These are phyloP conservation scores for Ustilaginoidea virens DNA, from an alignment of 2,329 filamentous ascomycete genomes.

Conservation along the genomic window DNA sequence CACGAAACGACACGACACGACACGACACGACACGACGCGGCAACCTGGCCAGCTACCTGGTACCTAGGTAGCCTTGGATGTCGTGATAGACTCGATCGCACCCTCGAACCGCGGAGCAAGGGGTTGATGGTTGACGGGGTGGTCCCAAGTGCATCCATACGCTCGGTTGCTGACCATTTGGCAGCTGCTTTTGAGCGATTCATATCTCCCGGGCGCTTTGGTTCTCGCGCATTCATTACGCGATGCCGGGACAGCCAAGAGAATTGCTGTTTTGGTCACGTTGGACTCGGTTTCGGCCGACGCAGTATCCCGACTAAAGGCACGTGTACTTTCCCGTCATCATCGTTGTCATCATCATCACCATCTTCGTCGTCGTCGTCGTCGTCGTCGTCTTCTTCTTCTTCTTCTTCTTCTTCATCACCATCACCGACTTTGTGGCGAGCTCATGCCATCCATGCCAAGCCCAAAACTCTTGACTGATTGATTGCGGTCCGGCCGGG, in stretches of 20 bases:
- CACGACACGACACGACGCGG: too few relatives aligned
- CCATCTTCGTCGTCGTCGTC: neutral
- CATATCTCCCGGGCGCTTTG: constrained; percentile 83
- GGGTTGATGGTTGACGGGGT: too few relatives aligned
- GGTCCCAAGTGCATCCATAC: too few relatives aligned
- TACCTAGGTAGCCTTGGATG: too few relatives aligned
- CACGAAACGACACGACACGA: too few relatives aligned
- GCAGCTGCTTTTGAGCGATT: constrained; percentile 83
- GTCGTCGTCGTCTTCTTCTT: neutral
- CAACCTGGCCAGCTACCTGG: too few relatives aligned
- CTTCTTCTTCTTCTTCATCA: neutral
- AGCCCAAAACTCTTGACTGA: too few relatives aligned
- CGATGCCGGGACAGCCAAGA: constrained; percentile 76
- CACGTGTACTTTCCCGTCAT: neutral
- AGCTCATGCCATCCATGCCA: too few relatives aligned
- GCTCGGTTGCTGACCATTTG: constrained; percentile 2
- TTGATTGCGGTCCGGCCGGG: neutral
- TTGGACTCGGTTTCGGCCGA: constrained; percentile 61
- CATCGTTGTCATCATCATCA: neutral
- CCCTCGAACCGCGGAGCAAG: too few relatives aligned
- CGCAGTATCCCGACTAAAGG: constrained; percentile 66
- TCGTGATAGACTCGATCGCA: too few relatives aligned
- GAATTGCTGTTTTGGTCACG: constrained; percentile 72
- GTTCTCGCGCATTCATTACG: constrained; percentile 89
- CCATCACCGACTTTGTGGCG: neutral